phyloP scores from a whole-genome alignment of 2,329 filamentous ascomycete genomes.

The Aspergillus vadensis region DNA sequence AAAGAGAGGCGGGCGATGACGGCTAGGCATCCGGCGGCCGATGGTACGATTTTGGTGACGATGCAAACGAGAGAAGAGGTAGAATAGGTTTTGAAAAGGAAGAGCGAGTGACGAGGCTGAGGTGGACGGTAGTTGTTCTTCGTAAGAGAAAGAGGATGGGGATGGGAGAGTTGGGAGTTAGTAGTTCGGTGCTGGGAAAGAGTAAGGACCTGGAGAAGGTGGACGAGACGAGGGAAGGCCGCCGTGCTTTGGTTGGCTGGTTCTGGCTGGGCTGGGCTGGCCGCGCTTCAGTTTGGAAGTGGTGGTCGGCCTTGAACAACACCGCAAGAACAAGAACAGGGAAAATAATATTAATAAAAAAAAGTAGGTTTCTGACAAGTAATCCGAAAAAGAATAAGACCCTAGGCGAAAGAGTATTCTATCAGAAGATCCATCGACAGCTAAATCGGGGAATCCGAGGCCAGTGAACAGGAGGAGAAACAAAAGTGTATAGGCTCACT shows the following conservation, averaged over 20 bases:
- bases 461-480: not conserved
- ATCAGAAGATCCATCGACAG: not conserved
- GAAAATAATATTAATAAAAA: too few relatives aligned
- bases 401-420: not conserved
- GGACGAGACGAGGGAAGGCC: constrained; percentile 4
- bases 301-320: not conserved
- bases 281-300: not conserved
- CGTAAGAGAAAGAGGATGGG: constrained; percentile 2
- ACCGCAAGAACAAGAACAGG: too few relatives aligned
- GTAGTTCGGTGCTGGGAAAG: constrained; percentile 3
- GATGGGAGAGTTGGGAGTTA: not conserved
- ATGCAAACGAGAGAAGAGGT: constrained; percentile 7
- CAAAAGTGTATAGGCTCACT: too few relatives aligned
- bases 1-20: constrained; percentile 20
- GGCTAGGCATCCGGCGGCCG: constrained; percentile 27
- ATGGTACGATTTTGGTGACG: constrained; percentile 9
- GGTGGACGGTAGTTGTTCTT: constrained; percentile 1
- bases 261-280: constrained; percentile 1
- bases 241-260: not conserved
- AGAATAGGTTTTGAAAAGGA: constrained; percentile 4
- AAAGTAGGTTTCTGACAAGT: too few relatives aligned
- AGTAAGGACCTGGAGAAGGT: constrained; percentile 4
- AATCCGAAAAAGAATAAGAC: not conserved
- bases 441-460: not conserved
- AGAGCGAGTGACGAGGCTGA: constrained; percentile 1